These are phyloP conservation scores for Colletotrichum melonis DNA, from an alignment of 2,329 filamentous ascomycete species.

Conservation along the genomic window DNA sequence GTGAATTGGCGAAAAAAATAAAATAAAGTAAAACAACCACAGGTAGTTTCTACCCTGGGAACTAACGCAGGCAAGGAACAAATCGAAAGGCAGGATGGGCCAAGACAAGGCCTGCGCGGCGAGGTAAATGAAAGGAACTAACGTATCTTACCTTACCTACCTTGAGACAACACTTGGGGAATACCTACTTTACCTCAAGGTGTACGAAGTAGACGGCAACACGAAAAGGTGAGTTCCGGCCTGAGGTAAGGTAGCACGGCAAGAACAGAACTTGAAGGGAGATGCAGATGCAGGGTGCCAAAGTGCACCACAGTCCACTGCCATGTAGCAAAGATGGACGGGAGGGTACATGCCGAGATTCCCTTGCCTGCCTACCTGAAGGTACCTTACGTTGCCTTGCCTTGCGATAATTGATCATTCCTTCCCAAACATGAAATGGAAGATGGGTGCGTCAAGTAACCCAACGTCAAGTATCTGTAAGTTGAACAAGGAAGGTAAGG, in stretches of 20 bases:
- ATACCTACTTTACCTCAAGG: not conserved
- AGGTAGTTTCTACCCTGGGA: not conserved
- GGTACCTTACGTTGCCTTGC: not conserved
- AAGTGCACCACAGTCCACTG: slow-evolving; percentile 1
- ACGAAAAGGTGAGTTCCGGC: not conserved
- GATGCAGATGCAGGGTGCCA: not conserved
- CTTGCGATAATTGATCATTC: not conserved
- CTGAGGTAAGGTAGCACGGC: slow-evolving; percentile 17
- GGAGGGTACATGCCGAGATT: slow-evolving; percentile 15
- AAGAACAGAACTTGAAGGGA: slow-evolving; percentile 12
- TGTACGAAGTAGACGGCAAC: not conserved
- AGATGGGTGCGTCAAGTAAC: not conserved
- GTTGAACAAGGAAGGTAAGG: too few species aligned
- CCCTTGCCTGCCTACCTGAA: not conserved
- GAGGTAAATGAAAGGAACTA: not conserved
- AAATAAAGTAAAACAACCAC: not conserved
- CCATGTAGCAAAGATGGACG: not conserved
- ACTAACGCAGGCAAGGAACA: not conserved
- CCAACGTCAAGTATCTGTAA: too few species aligned
- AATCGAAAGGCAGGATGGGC: not conserved
- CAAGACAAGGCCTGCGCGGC: not conserved
- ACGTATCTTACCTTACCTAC: not conserved
- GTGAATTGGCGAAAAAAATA: not conserved
- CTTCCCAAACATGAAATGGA: not conserved
- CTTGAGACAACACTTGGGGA: not conserved